A percentile compares a stretch with the other conserved stretches of the same genome.
phyloP scores from a whole-genome alignment of 2,329 filamentous ascomycete species.

The Calonectria hongkongensis region DNA sequence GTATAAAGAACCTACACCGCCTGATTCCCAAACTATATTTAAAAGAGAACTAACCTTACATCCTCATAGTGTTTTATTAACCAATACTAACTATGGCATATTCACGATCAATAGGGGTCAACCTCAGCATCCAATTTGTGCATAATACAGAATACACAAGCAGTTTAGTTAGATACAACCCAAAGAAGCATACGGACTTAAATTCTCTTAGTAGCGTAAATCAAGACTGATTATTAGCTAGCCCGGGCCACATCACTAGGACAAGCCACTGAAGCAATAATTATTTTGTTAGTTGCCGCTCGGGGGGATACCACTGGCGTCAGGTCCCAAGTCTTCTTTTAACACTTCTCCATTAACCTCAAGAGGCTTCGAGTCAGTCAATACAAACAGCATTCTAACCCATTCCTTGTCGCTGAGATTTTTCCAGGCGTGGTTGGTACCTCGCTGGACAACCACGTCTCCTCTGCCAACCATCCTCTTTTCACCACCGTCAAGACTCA shows the following conservation, averaged over 20 bases:
- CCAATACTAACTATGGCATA: too few species aligned
- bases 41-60: too few species aligned
- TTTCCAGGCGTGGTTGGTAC: conserved; percentile 3
- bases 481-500: neutral
- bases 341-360: neutral
- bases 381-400: conserved; percentile 10
- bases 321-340: neutral
- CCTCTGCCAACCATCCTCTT: conserved; percentile 5
- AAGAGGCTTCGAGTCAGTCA: conserved; percentile 4
- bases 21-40: too few species aligned
- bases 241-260: too few species aligned
- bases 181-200: too few species aligned
- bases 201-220: neutral
- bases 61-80: too few species aligned
- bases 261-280: neutral
- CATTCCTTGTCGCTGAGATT: conserved; percentile 1
- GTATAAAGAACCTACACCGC: too few species aligned
- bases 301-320: neutral
- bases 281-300: conserved; percentile 1
- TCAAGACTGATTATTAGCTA: neutral
- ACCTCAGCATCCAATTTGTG: too few species aligned
- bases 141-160: too few species aligned
- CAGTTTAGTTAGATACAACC: too few species aligned
- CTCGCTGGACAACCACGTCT: conserved; percentile 9
- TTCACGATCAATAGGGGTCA: too few species aligned